Evolutionary conservation across 345 rosid species (phyloP), one percentile per base, ranked within the genome.

Genomic region (Acer yangbiense): DNA sequence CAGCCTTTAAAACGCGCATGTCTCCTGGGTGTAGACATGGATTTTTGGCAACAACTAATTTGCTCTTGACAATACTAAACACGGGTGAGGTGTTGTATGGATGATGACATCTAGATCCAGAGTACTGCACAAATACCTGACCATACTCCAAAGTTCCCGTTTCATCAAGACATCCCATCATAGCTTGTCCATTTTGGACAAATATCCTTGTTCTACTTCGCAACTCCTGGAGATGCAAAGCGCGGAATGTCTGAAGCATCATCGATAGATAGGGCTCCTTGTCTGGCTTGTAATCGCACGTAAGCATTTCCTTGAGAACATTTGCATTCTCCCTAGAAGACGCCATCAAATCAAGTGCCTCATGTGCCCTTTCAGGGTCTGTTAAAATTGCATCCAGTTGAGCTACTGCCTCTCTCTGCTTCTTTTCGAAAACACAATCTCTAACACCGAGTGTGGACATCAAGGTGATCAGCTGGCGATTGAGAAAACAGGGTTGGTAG

Each of bases 11-110:
- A 72, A 87, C 77, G 0, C 90, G 86, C 16, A 85, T 79, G 78
- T 87, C 90, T 32, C 90, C 90, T 0, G 90, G 90, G 71, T 85
- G 88, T 83, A 87, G 74, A 77, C 90, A 87, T 60, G 88, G 88
- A 72, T 87, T 87, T 70, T 85, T 87, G 12, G 85, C 88, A 25
- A 87, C 85, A 61, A 87, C 82, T 0, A 87, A 77, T 13, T 7
- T 55, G 67, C 90, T 83, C 66, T 20, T 8, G 50, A 83, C 58
- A 35, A 83, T 13, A 35, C 41, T 41, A 27, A 11, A 69, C 58
- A 25, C 27, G 20, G 1, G 11, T 3, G 78, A 68, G 67, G 32
- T 11, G 23, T 52, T 69, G 35, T 43, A 46, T 14, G 27, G 9
- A 5, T 76, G 65, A 66, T 55, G n/a, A 1, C 9, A 29, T 55